These are phyloP conservation scores for Sequoiadendron giganteum DNA, from an alignment of 75 land plant genomes.

Conservation along the genomic window DNA sequence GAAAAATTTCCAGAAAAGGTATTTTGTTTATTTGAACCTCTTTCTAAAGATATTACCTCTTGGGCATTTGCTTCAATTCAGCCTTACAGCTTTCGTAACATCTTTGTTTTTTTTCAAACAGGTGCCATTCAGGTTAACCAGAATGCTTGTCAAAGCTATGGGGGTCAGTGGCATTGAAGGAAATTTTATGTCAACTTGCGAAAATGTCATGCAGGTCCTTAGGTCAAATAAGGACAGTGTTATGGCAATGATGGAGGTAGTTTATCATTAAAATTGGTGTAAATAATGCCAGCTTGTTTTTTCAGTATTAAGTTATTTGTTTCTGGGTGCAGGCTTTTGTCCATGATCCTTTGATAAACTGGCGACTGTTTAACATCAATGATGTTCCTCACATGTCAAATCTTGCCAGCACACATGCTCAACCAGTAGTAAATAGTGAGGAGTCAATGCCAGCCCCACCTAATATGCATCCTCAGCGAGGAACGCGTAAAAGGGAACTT, in stretches of 20 bases:
- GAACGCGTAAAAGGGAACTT: slow-evolving; percentile 79
- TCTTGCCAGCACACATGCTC: slow-evolving; percentile 45
- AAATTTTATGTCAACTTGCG: slow-evolving; percentile 95
- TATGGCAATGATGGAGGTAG: slow-evolving; percentile 99
- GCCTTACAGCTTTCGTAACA: neutral
- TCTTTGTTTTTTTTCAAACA: slow-evolving; percentile 21
- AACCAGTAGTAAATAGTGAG: slow-evolving; percentile 65
- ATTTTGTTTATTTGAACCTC: neutral
- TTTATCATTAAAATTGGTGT: neutral
- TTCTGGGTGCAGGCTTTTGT: slow-evolving; percentile 86
- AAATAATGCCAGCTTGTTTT: neutral
- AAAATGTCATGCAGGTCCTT: slow-evolving; percentile 98
- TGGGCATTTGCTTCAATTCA: neutral
- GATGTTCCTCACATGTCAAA: slow-evolving; percentile 88
- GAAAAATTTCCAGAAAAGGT: slow-evolving; percentile 99
- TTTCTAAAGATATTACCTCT: neutral
- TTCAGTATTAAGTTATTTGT: neutral
- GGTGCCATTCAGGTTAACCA: slow-evolving; percentile 97
- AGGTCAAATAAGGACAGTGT: slow-evolving; percentile 97
- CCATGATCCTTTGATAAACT: slow-evolving; percentile 98
- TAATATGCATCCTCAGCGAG: slow-evolving; percentile 78
- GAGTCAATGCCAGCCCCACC: slow-evolving; percentile 41
- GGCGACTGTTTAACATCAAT: slow-evolving; percentile 92
- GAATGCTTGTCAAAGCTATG: slow-evolving; percentile 99
- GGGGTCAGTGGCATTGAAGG: slow-evolving; percentile 99